Evolutionary conservation across 1,284 basidiomycete species (phyloP), one percentile per base, ranked within the genome.

Genomic region (Earliella scabrosa): DNA sequence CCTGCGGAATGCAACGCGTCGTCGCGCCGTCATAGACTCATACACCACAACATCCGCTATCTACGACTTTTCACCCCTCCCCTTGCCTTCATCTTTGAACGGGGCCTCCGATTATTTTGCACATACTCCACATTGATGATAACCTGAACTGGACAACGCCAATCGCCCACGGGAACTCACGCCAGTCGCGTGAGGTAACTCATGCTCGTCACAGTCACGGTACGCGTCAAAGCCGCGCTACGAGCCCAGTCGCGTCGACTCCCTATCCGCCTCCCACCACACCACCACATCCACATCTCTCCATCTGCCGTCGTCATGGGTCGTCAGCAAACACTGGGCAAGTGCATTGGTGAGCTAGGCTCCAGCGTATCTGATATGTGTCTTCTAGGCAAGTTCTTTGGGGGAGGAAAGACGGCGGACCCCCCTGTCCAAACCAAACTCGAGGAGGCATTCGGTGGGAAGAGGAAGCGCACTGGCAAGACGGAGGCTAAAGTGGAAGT

Each of bases 261-360:
- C 51, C n/a, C n/a, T n/a, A n/a, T n/a, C n/a, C 56, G 43, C 50
- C 54, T 58, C 41, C 45, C 31, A 43, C 27, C 47, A 4, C 43
- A 45, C 32, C 56, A 51, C 26, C 36, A 52, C 31, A 27, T 52
- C 56, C 52, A 44, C 35, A 40, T 23, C 35, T 39, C 52, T 26
- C 9, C 16, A 11, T 29, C n/a, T 23, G 26, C 49, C 53, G 54
- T 40, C 53, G 54, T 40, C 36, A 90, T 90, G 87, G 78, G 78
- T 52, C 80, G 86, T 64, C 88, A 91, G 70, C 85, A 86, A 70
- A 90, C 89, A 2, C 77, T 91, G n/a, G n/a, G n/a, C n/a, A n/a
- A n/a, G n/a, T n/a, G n/a, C n/a, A n/a, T n/a, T 41, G 84, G 88
- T 87, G 56, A n/a, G 74, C 66, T 26, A 8, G 11, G 14, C 20